A percentile compares a stretch with the other conserved stretches of the same genome.
Evolutionary conservation across 176 grass and related monocot species (phyloP).

Genomic region (Eragrostis nindensis): DNA sequence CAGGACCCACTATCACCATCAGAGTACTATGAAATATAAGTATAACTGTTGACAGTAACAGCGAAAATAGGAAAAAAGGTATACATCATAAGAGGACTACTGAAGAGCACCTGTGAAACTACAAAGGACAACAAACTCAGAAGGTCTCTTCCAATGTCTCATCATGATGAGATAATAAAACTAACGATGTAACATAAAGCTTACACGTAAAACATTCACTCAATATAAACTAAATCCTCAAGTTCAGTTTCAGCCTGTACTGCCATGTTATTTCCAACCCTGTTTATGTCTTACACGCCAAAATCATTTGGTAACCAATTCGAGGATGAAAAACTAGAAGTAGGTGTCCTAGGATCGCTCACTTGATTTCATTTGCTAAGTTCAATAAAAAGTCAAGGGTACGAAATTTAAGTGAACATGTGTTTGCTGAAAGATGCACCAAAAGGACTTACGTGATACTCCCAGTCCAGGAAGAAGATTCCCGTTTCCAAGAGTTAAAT

Average conservation of each 20-base stretch:
- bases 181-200: not conserved
- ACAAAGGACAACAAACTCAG: not conserved
- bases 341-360: not conserved
- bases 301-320: not conserved
- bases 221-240: not conserved
- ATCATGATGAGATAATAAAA: constrained; percentile 23
- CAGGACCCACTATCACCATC: not conserved
- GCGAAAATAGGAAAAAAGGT: not conserved
- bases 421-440: not conserved
- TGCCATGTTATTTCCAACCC: not conserved
- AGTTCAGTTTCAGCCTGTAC: not conserved
- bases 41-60: constrained; percentile 13
- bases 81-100: not conserved
- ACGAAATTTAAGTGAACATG: not conserved
- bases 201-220: not conserved
- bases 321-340: not conserved
- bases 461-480: constrained; percentile 87
- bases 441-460: constrained; percentile 86
- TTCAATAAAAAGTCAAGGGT: not conserved
- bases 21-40: not conserved
- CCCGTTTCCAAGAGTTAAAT: constrained; percentile 88
- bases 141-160: not conserved
- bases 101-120: not conserved
- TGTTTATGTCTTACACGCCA: not conserved
- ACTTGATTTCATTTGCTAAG: not conserved